phyloP scores from a whole-genome alignment of 495 filamentous ascomycete species.

The Recurvomyces mirabilis region DNA sequence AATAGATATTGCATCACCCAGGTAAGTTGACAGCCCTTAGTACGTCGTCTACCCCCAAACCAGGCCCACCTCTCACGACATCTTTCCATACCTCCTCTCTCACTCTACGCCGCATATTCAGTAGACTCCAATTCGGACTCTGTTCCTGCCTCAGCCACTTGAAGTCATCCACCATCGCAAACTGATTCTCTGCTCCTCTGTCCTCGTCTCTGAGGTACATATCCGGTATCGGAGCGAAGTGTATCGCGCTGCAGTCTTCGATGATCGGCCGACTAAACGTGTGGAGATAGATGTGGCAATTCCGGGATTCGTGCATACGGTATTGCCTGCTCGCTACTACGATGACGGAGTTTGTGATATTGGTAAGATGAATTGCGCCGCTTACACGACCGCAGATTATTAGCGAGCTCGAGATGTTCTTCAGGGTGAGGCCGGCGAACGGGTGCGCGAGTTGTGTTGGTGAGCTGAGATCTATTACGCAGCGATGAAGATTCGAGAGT shows the following conservation, averaged over 20 bases:
- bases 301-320: conserved; percentile 74
- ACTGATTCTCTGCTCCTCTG: conserved; percentile 33
- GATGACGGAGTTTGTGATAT: conserved; percentile 58
- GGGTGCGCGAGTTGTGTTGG: conserved; percentile 46
- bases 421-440: conserved; percentile 64
- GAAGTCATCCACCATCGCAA: conserved; percentile 90
- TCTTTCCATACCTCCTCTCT: conserved; percentile 56
- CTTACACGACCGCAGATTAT: conserved; percentile 65
- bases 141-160: conserved; percentile 83
- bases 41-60: conserved; percentile 55
- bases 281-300: conserved; percentile 72
- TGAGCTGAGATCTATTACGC: conserved; percentile 68
- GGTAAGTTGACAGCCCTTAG: conserved; percentile 36
- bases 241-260: conserved; percentile 68
- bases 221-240: conserved; percentile 65
- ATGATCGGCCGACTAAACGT: conserved; percentile 82
- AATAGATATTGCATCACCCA: no score
- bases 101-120: conserved; percentile 51
- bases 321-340: conserved; percentile 72
- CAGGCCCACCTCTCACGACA: conserved; percentile 52
- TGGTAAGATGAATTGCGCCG: conserved; percentile 74
- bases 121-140: conserved; percentile 78
- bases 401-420: conserved; percentile 54
- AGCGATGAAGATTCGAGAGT: conserved; percentile 56
- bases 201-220: conserved; percentile 46